Conservation (phyloP, 2,329 filamentous ascomycete species). For the Xylariales sp. region DNA sequence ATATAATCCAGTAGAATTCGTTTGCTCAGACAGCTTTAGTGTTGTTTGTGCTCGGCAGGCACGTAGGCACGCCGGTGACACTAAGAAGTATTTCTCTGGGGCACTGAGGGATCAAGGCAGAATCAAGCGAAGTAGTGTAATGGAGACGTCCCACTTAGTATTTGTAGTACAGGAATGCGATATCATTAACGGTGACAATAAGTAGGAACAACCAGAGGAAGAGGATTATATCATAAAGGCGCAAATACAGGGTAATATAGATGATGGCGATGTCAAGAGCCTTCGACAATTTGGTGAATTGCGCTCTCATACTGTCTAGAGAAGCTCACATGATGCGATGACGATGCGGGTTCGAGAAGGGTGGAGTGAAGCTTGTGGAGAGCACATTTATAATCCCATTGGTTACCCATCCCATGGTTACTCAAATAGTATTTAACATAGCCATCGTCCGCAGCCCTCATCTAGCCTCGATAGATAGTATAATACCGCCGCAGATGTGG, state of each 20-base stretch:
- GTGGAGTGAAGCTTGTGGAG: constrained; percentile 2
- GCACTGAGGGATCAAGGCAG: neutral
- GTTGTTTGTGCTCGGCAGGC: neutral
- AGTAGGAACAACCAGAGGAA: neutral
- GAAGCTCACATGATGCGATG: neutral
- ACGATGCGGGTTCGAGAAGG: neutral
- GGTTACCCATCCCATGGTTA: neutral
- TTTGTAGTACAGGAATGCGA: neutral
- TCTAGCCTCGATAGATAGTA: neutral
- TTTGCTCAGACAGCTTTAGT: neutral
- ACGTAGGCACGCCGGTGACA: neutral
- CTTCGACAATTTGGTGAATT: neutral
- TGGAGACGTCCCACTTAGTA: constrained; percentile 3
- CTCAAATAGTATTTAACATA: neutral
- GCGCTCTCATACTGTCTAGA: neutral
- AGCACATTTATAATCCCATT: neutral
- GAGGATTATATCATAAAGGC: neutral
- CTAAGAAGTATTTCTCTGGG: neutral
- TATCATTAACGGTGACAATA: neutral
- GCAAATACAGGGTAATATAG: neutral
- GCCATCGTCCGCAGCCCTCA: too few species aligned
- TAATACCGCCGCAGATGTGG: neutral
- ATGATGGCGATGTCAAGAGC: neutral
- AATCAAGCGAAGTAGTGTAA: neutral
- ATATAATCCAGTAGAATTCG: neutral